Evolutionary conservation across 257 asterid genomes (phyloP).

Genomic region (Orobanche coerulescens): DNA sequence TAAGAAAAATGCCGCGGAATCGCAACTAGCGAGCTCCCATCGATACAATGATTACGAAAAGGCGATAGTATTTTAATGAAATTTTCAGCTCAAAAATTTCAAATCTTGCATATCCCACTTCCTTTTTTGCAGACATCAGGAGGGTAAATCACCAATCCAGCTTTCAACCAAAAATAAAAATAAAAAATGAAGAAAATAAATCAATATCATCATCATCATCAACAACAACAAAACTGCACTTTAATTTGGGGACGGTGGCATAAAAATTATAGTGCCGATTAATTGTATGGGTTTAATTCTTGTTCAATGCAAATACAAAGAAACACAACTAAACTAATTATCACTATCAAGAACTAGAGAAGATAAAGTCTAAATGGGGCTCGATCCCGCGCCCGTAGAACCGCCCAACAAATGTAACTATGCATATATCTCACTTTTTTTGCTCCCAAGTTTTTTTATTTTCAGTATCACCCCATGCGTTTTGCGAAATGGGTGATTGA

Average conservation of each 20-base stretch:
- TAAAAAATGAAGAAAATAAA: no score
- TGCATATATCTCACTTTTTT: no score
- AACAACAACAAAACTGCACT: no score
- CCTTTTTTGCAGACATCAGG: slow-evolving; percentile 22
- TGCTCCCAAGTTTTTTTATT: no score
- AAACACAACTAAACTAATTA: slow-evolving; percentile 18
- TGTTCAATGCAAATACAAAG: slow-evolving; percentile 6
- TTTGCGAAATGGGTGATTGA: no score
- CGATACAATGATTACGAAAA: neutral
- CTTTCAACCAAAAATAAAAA: neutral
- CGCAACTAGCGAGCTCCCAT: slow-evolving; percentile 10
- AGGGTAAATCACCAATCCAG: neutral
- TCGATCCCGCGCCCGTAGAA: no score
- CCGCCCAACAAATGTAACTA: no score
- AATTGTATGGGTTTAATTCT: neutral
- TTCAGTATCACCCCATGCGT: no score
- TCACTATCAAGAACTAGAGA: slow-evolving; percentile 18
- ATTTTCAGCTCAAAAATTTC: slow-evolving; percentile 21
- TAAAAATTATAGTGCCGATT: no score
- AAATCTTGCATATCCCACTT: slow-evolving; percentile 17
- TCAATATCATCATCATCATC: no score
- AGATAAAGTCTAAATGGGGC: no score
- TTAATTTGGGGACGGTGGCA: no score
- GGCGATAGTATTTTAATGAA: neutral
- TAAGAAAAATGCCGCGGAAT: neutral